phyloP scores from a whole-genome alignment of 768 basidiomycete genomes.

The Mycena metata region DNA sequence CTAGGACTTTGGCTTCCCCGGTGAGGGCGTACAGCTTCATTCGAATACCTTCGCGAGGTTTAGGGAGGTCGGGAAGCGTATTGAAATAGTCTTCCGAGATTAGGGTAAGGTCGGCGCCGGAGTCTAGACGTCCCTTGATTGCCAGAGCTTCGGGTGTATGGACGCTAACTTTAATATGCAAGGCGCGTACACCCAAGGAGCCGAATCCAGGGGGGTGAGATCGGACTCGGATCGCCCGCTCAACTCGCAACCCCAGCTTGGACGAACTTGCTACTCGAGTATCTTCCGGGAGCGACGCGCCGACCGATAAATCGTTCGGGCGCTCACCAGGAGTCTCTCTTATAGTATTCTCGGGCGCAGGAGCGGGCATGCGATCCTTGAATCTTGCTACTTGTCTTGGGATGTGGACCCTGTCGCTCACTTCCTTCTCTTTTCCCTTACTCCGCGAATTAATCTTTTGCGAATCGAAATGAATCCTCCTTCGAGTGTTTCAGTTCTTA shows the following conservation, averaged over 20 bases:
- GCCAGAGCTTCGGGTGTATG: not conserved
- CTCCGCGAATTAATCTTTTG: no score
- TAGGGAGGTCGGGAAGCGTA: not conserved
- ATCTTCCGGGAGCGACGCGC: not conserved
- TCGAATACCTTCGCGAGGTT: constrained; percentile 16
- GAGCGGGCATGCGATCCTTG: no score
- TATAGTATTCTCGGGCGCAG: no score
- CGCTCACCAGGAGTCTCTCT: no score
- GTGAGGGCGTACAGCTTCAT: constrained; percentile 35
- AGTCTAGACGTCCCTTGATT: constrained; percentile 22
- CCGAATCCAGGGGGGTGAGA: not conserved
- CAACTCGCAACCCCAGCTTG: no score
- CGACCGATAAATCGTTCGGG: not conserved
- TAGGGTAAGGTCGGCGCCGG: constrained; percentile 34
- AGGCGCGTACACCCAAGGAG: constrained; percentile 14
- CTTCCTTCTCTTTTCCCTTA: no score
- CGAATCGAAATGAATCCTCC: no score
- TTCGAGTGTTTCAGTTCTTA: no score
- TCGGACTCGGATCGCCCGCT: not conserved
- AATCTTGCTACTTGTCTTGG: no score
- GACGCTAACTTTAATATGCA: constrained; percentile 24
- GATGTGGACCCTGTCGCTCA: no score
- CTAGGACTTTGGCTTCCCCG: constrained; percentile 35
- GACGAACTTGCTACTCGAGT: no score
- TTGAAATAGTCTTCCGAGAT: constrained; percentile 33